A percentile compares a stretch with the other conserved stretches of the same genome.
phyloP scores from a whole-genome alignment of 345 rosid species.

The Pistacia atlantica region DNA sequence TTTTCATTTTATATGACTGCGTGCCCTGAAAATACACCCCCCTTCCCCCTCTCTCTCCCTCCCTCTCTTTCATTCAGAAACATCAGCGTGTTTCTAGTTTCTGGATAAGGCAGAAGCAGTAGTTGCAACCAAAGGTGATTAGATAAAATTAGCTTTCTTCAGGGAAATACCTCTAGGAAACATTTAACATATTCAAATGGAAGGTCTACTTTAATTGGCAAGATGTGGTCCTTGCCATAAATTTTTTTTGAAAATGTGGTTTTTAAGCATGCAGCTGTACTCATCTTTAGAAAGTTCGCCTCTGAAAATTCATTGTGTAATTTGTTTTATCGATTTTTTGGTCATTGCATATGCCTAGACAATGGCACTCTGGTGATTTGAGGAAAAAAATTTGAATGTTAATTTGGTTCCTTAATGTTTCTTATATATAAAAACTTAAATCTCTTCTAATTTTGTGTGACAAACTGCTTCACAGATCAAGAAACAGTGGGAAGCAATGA shows the following conservation, averaged over 20 bases:
- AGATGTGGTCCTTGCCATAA: no score
- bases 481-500: conserved; percentile 61
- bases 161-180: not conserved
- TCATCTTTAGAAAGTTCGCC: not conserved
- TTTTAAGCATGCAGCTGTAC: not conserved
- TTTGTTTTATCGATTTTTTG: not conserved
- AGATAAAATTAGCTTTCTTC: not conserved
- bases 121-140: not conserved
- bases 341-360: not conserved
- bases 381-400: not conserved
- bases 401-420: not conserved
- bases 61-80: not conserved
- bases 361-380: not conserved
- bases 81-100: not conserved
- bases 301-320: no score
- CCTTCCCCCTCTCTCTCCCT: no score
- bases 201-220: not conserved
- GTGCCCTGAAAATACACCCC: not conserved
- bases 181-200: not conserved
- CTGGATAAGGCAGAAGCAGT: conserved; percentile 2
- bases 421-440: not conserved
- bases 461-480: conserved; percentile 50
- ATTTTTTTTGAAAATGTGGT: not conserved
- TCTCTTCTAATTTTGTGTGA: not conserved
- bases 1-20: not conserved